Percentiles rank a stretch among this genome's conserved stretches.
phyloP scores from a whole-genome alignment of 371 early-diverging fungal species.

The Mortierella sp. region DNA sequence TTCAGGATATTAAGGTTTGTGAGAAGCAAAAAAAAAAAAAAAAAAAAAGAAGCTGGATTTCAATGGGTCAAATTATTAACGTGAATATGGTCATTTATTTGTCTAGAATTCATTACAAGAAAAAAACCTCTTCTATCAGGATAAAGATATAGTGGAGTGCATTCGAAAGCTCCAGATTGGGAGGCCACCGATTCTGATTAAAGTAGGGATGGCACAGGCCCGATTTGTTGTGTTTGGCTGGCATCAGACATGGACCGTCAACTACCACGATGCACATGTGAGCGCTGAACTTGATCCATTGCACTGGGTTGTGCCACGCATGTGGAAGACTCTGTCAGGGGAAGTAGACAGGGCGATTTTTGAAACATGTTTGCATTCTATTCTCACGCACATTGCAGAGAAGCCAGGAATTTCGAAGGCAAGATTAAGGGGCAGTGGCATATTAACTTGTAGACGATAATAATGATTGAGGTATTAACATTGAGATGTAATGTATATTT shows the following conservation, averaged over 20 bases:
- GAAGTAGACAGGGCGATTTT: constrained; percentile 18
- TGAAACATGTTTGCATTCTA: constrained; percentile 41
- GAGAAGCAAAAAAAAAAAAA: no score
- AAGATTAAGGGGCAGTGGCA: neutral
- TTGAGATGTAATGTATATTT: neutral
- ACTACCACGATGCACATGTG: constrained; percentile 16
- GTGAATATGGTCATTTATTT: neutral
- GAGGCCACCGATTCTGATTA: constrained; percentile 20
- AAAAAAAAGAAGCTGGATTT: no score
- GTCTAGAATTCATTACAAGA: constrained; percentile 11
- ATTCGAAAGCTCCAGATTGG: neutral
- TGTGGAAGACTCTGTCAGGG: constrained; percentile 45
- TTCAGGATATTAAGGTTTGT: constrained; percentile 43
- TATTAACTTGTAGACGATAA: neutral
- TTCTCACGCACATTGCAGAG: constrained; percentile 40
- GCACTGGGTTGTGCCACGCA: constrained; percentile 34
- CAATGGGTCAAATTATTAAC: no score
- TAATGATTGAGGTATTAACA: neutral
- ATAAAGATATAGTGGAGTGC: constrained; percentile 29
- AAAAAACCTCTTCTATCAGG: neutral
- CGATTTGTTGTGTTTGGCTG: constrained; percentile 44
- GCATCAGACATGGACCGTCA: constrained; percentile 40
- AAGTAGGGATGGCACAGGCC: constrained; percentile 29
- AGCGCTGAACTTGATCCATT: neutral
- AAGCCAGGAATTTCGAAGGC: constrained; percentile 43